Evolutionary conservation across 345 rosid species (phyloP).

Genomic region (Diplotaxis tenuifolia): DNA sequence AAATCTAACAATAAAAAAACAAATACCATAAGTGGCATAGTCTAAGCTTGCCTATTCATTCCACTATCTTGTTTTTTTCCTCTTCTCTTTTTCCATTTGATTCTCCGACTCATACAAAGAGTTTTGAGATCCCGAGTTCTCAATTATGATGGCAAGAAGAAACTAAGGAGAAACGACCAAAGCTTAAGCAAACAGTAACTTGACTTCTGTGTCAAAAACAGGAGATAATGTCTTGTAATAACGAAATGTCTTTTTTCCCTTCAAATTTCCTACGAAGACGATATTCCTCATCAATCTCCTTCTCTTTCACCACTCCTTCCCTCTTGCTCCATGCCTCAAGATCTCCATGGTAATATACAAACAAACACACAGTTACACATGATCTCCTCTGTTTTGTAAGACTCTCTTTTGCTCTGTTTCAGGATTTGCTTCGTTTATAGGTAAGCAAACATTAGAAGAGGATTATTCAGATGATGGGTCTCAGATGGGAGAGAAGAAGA

Average conservation of each 20-base stretch:
- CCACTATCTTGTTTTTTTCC: slow-evolving; percentile 23
- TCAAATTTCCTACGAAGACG: slow-evolving; percentile 45
- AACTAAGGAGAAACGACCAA: slow-evolving; percentile 30
- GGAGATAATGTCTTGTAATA: slow-evolving; percentile 64
- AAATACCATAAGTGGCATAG: slow-evolving; percentile 38
- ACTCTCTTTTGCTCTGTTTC: slow-evolving; percentile 4
- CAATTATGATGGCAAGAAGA: slow-evolving; percentile 11
- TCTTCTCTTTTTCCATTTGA: slow-evolving; percentile 10
- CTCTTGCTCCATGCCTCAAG: slow-evolving; percentile 69
- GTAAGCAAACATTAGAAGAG: slow-evolving; percentile 68
- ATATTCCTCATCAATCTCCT: slow-evolving; percentile 35
- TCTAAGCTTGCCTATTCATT: slow-evolving; percentile 33
- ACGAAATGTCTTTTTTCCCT: slow-evolving; percentile 42
- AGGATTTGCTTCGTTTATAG: slow-evolving; percentile 82
- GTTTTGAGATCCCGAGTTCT: slow-evolving; percentile 7
- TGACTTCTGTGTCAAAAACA: slow-evolving; percentile 21
- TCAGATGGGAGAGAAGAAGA: slow-evolving; percentile 91
- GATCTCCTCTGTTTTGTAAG: slow-evolving; percentile 4
- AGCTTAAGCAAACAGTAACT: slow-evolving; percentile 15
- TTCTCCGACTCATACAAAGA: slow-evolving; percentile 19
- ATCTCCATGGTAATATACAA: slow-evolving; percentile 65
- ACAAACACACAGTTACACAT: not conserved
- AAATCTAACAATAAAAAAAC: not conserved
- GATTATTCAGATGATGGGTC: slow-evolving; percentile 92
- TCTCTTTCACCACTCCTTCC: slow-evolving; percentile 53